Conservation (phyloP, 306 rosid genomes). For the Begonia fuchsioides region DNA sequence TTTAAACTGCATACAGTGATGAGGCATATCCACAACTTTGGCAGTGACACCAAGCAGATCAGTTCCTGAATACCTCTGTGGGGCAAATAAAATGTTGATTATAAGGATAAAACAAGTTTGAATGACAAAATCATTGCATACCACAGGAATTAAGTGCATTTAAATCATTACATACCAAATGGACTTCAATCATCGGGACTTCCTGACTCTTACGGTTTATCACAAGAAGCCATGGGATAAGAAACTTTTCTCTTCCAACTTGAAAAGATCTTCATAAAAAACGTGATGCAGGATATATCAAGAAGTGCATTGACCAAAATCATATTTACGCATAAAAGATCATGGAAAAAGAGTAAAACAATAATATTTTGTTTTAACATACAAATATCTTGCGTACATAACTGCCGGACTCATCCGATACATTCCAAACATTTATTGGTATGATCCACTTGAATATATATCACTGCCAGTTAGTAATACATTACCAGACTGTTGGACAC, state of each 20-base stretch:
- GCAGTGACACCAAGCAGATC: constrained; percentile 95
- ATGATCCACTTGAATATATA: too few species aligned
- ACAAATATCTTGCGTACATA: too few species aligned
- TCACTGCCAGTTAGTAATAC: too few species aligned
- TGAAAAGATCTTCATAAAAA: constrained; percentile 67
- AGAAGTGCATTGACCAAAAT: not conserved
- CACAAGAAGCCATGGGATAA: constrained; percentile 86
- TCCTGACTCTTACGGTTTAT: constrained; percentile 78
- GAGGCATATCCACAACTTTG: constrained; percentile 97
- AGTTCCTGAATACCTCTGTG: constrained; percentile 74
- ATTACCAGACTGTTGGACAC: too few species aligned
- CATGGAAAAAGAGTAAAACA: too few species aligned
- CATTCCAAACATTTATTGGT: too few species aligned
- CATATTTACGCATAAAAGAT: too few species aligned
- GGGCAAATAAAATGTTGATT: constrained; percentile 9
- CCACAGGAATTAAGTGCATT: too few species aligned
- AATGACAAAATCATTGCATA: not conserved
- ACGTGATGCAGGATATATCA: constrained; percentile 7
- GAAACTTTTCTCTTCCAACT: constrained; percentile 85
- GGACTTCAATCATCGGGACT: constrained; percentile 79
- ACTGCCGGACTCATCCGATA: too few species aligned
- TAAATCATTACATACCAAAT: constrained; percentile 75
- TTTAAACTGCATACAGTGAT: constrained; percentile 45
- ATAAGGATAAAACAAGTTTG: not conserved
- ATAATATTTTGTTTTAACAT: too few species aligned